A percentile compares a stretch with the other conserved stretches of the same genome.
phyloP scores from a whole-genome alignment of 768 basidiomycete genomes.

The Peribolospora baueri region DNA sequence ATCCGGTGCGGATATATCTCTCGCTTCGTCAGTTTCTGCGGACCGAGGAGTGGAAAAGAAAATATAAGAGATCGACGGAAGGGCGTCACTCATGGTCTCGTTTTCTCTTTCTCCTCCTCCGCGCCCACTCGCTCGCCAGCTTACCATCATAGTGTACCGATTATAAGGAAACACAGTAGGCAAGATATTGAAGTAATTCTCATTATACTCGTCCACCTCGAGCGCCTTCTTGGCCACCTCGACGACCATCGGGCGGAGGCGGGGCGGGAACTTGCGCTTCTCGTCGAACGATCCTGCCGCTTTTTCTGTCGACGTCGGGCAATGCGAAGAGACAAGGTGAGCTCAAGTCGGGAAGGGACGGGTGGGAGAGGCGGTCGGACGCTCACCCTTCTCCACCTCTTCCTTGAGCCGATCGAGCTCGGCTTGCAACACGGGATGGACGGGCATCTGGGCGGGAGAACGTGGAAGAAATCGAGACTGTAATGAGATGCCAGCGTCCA shows the following conservation, averaged over 20 bases:
- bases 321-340: slow-evolving; percentile 10
- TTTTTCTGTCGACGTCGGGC: slow-evolving; percentile 17
- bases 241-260: slow-evolving; percentile 46
- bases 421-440: slow-evolving; percentile 43
- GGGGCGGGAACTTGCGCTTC: slow-evolving; percentile 73
- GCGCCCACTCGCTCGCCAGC: slow-evolving; percentile 11
- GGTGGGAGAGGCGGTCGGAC: background rate
- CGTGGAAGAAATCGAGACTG: slow-evolving; percentile 11
- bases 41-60: background rate
- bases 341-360: background rate
- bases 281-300: slow-evolving; percentile 45
- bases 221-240: slow-evolving; percentile 53
- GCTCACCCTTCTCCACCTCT: slow-evolving; percentile 11
- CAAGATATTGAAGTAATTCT: slow-evolving; percentile 73
- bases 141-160: slow-evolving; percentile 68
- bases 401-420: slow-evolving; percentile 36
- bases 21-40: slow-evolving; percentile 72
- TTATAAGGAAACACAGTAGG: slow-evolving; percentile 80
- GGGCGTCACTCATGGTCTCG: background rate
- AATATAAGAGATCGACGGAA: background rate
- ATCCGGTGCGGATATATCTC: slow-evolving; percentile 58
- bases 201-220: slow-evolving; percentile 65
- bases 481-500: slow-evolving; percentile 33
- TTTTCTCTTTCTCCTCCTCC: background rate
- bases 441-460: slow-evolving; percentile 10